Evolutionary conservation across 495 filamentous ascomycete genomes (phyloP), one percentile per base, ranked within the genome.

Genomic region (Chlorociboria aeruginascens): DNA sequence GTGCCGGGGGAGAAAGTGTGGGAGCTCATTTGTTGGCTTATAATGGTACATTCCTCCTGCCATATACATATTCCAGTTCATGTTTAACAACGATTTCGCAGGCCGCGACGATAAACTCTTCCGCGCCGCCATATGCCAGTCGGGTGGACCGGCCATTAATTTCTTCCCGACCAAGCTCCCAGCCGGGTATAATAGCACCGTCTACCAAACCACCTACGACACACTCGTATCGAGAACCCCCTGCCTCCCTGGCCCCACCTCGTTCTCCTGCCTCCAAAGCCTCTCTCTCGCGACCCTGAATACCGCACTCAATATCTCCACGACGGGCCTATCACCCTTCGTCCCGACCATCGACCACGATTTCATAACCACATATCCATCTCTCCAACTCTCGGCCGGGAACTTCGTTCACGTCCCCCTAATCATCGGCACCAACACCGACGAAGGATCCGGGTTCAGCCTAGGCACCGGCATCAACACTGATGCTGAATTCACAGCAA

Each of bases 371-470:
- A 46, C 57, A 6, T 55, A 54, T 17, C 53, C 55, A 10, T 61
- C 49, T 25, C 32, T 59, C 6, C 67, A 69, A 45, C 61, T 71
- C 9, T 52, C 40, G 1, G 41, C 53, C 7, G 67, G 70, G 17
- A 53, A 52, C n/a, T 77, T 75, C 51, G 73, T 77, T 31, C 37
- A 67, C 43, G 67, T 82, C 0, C 61, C 62, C 28, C 31, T 82
- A 43, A 72, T 82, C 35, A 61, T 69, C 35, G 79, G 80, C 10
- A 69, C 77, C 30, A 78, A 74, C 54, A 63, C 74, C 48, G 79
- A 84, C 54, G 78, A 83, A 72, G 75, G 14, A 69, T 72, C 14
- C 54, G 74, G 9, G 73, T 80, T 56, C 66, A 67, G 3, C 48
- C 60, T 61, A 11, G 40, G 55, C 2, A 43, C 43, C 9, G 65